Evolutionary conservation across 2,329 filamentous ascomycete species (phyloP).

Genomic region (Leptosphaerulina australis): DNA sequence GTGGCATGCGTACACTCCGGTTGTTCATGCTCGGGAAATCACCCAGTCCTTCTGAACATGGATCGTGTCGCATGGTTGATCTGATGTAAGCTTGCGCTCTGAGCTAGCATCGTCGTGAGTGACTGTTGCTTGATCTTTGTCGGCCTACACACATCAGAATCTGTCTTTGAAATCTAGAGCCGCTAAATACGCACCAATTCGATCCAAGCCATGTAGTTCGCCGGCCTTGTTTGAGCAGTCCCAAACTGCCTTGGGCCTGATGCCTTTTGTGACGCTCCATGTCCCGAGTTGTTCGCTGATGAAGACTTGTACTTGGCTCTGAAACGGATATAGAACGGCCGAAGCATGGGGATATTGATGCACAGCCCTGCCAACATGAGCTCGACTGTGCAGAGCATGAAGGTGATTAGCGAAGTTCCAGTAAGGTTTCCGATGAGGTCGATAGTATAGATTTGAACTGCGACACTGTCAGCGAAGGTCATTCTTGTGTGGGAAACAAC

Average conservation of each 20-base stretch:
- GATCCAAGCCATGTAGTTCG: slow-evolving; percentile 29
- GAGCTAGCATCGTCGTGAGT: slow-evolving; percentile 30
- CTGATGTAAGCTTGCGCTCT: slow-evolving; percentile 25
- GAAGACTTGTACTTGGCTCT: slow-evolving; percentile 27
- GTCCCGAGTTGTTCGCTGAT: slow-evolving; percentile 1
- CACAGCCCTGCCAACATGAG: slow-evolving; percentile 32
- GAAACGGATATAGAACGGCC: slow-evolving; percentile 29
- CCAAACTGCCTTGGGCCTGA: slow-evolving; percentile 11
- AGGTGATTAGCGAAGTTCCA: slow-evolving; percentile 30
- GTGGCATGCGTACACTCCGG: too few relatives aligned
- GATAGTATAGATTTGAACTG: slow-evolving; percentile 20
- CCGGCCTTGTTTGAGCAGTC: slow-evolving; percentile 12
- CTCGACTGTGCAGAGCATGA: slow-evolving; percentile 32
- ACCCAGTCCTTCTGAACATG: slow-evolving; percentile 27
- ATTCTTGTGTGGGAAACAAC: not conserved
- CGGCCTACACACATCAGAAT: slow-evolving; percentile 19
- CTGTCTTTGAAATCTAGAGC: not conserved
- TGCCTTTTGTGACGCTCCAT: slow-evolving; percentile 2
- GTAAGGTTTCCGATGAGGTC: slow-evolving; percentile 31
- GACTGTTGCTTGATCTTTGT: slow-evolving; percentile 26
- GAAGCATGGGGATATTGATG: slow-evolving; percentile 34
- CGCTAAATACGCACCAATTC: slow-evolving; percentile 24
- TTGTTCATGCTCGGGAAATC: slow-evolving; percentile 16
- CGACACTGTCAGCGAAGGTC: not conserved
- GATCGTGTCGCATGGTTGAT: slow-evolving; percentile 21